Evolutionary conservation across 73 alveolate species (phyloP), one percentile per base, ranked within the genome.

Genomic region (Paraurostyla sp.): DNA sequence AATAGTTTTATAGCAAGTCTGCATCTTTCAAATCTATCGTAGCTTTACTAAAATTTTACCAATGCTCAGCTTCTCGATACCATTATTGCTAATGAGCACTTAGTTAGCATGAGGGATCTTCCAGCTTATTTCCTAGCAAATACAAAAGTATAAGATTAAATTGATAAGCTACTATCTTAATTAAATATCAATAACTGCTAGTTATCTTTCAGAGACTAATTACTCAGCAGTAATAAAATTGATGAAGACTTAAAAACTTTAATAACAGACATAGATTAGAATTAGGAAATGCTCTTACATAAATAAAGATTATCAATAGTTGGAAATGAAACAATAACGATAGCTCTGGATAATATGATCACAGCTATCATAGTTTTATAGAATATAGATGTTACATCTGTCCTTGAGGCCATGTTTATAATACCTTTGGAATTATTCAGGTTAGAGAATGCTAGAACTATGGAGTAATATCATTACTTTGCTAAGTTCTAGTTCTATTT

Each of bases 391-490:
- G 87, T 48, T 2, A 73, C 18, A 15, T 27, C 25, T 0, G 52
- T 73, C 2, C 71, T 73, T 30, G 73, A 73, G 29, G 46, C 87
- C 42, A 43, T 73, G n/a, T 73, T 73, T 50, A 73, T 73, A 15
- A 73, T 73, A 2, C 87, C 87, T 4, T 27, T 73, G 29, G 87
- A 73, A 29, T 3, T 73, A 50, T 50, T 48, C 71, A 73, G 87
- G 46, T 30, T 73, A 45, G 71, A 73, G 27, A 73, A 73, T 16
- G 46, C 46, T 15, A 45, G 23, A 45, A 30, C 48, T 0, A n/a
- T 27, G 9, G 54, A 40, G 6, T 2, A 48, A 32, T 6, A 73
- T 3, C 23, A 48, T 16, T 50, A 45, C 49, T 48, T 9, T 71
- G 35, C 71, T 11, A 29, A 73, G 3, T 30, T 7, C 29, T 32